Conservation (phyloP, 208 protist genomes). For the Trichomonas tenax region DNA sequence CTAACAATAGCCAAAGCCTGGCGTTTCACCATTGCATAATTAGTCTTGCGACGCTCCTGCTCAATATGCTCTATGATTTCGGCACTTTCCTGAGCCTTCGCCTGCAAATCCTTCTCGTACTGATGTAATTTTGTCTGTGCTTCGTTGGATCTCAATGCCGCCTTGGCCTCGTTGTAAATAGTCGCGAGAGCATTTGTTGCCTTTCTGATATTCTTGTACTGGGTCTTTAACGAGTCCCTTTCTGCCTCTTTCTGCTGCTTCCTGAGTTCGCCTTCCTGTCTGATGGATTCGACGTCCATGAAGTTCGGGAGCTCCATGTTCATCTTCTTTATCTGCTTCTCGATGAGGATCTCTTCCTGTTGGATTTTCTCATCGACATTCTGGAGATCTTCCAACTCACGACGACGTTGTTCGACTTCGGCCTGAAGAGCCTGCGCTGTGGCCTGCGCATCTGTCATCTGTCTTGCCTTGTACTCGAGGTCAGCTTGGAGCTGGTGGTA, state of each 20-base stretch:
- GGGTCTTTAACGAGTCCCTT: not conserved
- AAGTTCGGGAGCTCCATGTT: not conserved
- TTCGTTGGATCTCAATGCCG: not conserved
- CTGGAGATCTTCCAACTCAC: not conserved
- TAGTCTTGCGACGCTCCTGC: not conserved
- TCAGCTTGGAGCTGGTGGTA: not conserved
- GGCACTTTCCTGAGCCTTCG: not conserved
- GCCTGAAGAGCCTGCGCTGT: not conserved
- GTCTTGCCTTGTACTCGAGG: not conserved
- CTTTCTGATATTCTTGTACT: not conserved
- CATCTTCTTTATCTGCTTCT: not conserved
- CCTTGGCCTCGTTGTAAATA: not conserved
- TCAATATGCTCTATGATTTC: not conserved
- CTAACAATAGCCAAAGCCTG: not conserved
- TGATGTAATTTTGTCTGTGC: not conserved
- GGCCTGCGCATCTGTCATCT: not conserved
- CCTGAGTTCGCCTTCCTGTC: conserved; percentile 2
- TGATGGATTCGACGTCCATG: not conserved
- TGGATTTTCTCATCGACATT: not conserved
- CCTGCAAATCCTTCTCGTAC: not conserved
- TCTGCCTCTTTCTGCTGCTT: not conserved
- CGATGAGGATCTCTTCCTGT: not conserved
- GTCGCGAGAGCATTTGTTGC: not conserved
- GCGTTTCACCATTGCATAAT: conserved; percentile 8
- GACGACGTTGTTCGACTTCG: not conserved